Evolutionary conservation across 2,329 filamentous ascomycete species (phyloP), one percentile per base, ranked within the genome.

Genomic region (Aspergillus caelatus): DNA sequence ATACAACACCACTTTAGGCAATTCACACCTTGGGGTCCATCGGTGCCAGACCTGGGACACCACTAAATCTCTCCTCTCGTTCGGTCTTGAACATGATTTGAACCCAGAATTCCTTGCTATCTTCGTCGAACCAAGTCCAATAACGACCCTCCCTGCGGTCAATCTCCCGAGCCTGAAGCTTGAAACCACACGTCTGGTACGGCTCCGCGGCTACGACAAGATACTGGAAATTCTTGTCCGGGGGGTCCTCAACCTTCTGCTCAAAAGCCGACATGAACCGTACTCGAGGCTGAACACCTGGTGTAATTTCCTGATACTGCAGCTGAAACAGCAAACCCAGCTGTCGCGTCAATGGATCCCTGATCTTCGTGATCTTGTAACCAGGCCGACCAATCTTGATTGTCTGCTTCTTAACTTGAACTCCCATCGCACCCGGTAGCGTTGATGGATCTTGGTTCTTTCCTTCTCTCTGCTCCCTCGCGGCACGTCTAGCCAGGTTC

Each of bases 21-120:
- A 11, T 34, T 74, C 66, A 78, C 65, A 67, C 71, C 67, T 72
- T 68, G 53, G 69, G 67, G 19, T 68, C 75, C 71, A 74, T 73
- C 23, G 86, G 85, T 16, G 86, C 87, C 74, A 90, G 77, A 62
- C 88, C 88, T 41, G 88, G 88, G 50, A 90, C 88, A 70, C 86
- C 87, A 71, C 84, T 87, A 71, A 88, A 98, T 65, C 93, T 85
- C 85, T 97, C 94, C 81, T 98, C 95, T 67, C 95, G 88, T 84
- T 99, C 95, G 45, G 95, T 98, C 87, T 97, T 95, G 82, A 98
- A 99, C 84, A 98, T 91, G 68, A 99, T 86, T 83, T 98, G 95
- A 46, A 97, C 87, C 92, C 93, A 98, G 76, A 96, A 99, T 82
- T 98, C 94, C 84, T 96, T 97, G 67, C 90, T 89, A 78, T 99